A percentile compares a stretch with the other conserved stretches of the same genome.
phyloP scores from a whole-genome alignment of 345 rosid species.

The Rhodomyrtus tomentosa region DNA sequence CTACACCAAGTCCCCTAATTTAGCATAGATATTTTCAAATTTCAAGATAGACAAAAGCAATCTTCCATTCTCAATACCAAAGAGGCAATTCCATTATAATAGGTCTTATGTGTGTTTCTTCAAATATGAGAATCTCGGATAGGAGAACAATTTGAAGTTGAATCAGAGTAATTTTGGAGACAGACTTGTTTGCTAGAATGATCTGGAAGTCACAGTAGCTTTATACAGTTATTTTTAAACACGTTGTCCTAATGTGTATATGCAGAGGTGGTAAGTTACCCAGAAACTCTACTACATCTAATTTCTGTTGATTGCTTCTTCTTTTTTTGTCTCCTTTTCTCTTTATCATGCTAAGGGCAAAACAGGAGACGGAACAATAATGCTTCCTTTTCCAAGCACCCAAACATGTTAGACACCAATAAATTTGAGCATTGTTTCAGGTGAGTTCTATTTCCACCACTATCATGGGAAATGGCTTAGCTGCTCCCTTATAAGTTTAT shows the following conservation, averaged over 20 bases:
- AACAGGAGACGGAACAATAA: neutral
- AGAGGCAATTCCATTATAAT: neutral
- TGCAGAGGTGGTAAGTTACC: neutral
- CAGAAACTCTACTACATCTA: neutral
- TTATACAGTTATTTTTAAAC: neutral
- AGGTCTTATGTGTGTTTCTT: neutral
- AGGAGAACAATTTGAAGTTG: neutral
- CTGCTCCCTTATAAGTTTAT: neutral
- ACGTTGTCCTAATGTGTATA: neutral
- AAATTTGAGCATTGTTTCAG: constrained; percentile 4
- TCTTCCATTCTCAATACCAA: neutral
- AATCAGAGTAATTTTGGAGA: neutral
- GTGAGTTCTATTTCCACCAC: constrained; percentile 1
- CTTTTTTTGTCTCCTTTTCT: neutral
- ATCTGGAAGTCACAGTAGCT: neutral
- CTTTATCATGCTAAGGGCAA: neutral
- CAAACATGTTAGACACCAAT: constrained; percentile 4
- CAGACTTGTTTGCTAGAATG: neutral
- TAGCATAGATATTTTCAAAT: neutral
- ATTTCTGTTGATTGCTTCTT: neutral
- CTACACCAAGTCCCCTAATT: neutral
- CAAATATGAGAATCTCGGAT: neutral
- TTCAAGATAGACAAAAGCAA: neutral
- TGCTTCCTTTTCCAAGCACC: neutral
- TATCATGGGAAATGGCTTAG: neutral